Percentiles rank a stretch among this genome's conserved stretches.
Conservation (phyloP, 2,329 filamentous ascomycete genomes). For the Alternaria novae-zelandiae region DNA sequence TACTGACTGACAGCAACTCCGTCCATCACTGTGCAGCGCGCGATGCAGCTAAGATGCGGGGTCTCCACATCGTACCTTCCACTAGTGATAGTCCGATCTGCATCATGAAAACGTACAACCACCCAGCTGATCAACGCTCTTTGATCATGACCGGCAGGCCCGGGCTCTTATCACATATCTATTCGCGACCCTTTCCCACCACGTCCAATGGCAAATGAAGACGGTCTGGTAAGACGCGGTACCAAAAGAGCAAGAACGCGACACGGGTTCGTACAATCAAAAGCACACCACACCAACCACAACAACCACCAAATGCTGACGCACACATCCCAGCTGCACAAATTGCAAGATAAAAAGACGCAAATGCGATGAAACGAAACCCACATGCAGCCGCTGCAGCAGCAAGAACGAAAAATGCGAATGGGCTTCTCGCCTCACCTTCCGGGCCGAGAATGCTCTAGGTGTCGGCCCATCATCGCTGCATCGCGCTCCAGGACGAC, state of each 20-base stretch:
- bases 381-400: conserved; percentile 21
- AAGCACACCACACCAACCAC: background rate
- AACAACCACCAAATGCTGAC: background rate
- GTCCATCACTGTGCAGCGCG: background rate
- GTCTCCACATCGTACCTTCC: conserved; percentile 5
- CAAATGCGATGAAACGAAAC: conserved; percentile 28
- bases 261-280: background rate
- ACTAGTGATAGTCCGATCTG: background rate
- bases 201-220: background rate
- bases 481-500: conserved; percentile 3
- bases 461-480: conserved; percentile 6
- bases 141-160: background rate
- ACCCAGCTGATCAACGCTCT: background rate
- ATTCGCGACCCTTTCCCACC: background rate
- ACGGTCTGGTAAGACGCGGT: background rate
- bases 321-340: background rate
- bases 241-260: conserved; percentile 11
- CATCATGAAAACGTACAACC: background rate
- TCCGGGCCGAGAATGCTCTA: conserved; percentile 18
- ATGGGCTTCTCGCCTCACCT: conserved; percentile 24
- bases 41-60: conserved; percentile 3
- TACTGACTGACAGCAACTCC: accelerated
- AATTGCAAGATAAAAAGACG: conserved; percentile 23
- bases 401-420: conserved; percentile 19
- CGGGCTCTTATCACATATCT: background rate